Evolutionary conservation across 2,329 filamentous ascomycete genomes (phyloP).

Genomic region (Pseudogymnoascus sp.): DNA sequence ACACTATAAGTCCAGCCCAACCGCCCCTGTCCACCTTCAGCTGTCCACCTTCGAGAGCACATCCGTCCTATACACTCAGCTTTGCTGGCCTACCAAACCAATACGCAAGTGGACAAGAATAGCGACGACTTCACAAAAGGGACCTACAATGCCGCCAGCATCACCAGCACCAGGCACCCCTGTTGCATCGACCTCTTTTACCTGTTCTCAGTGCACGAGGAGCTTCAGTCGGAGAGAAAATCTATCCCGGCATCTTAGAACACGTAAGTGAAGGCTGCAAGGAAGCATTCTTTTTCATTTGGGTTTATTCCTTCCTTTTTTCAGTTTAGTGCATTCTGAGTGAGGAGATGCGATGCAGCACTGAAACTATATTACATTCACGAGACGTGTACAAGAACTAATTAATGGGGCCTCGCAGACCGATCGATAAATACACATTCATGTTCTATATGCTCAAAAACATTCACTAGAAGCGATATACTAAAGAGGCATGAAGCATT

Average conservation of each 20-base stretch:
- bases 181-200: slow-evolving; percentile 5
- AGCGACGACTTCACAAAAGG: neutral
- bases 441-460: slow-evolving; percentile 21
- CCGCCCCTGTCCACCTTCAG: neutral
- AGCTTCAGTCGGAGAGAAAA: slow-evolving; percentile 22
- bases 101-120: neutral
- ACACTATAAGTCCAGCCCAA: neutral
- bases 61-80: neutral
- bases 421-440: slow-evolving; percentile 13
- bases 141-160: neutral
- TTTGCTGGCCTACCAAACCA: neutral
- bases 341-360: neutral
- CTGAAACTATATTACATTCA: neutral
- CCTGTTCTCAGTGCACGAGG: slow-evolving; percentile 18
- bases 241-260: slow-evolving; percentile 21
- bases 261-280: slow-evolving; percentile 14
- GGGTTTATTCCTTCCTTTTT: neutral
- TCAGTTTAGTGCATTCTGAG: slow-evolving; percentile 15
- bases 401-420: neutral
- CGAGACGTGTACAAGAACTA: neutral
- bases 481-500: slow-evolving; percentile 20
- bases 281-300: neutral
- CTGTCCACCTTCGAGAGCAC: neutral
- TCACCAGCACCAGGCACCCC: neutral
- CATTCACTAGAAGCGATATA: slow-evolving; percentile 22